Base-by-base conservation (phyloP, 345 rosid species). In the Moricandia moricandioides region DNA sequence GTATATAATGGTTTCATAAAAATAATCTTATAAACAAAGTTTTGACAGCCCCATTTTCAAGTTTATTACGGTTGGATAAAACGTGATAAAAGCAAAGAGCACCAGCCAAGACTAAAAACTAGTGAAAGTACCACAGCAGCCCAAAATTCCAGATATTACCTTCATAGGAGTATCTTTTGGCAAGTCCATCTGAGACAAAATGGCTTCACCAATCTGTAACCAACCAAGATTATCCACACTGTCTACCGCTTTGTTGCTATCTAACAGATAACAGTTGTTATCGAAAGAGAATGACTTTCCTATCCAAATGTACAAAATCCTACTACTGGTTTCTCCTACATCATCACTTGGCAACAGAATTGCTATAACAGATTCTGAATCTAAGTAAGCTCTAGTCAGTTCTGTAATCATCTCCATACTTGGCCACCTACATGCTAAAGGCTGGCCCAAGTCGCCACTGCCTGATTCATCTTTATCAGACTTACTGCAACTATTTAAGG, bases 291-390 rank as follows among this genome's bases (percentile, higher is more conserved):
- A 86, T 56, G 86, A 86, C 81, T 78, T 87, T 82, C 97, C 98
- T 76, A 90, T 71, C 98, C 98, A 94, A 76, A 94, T 73, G 81
- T 87, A 85, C 47, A 94, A 85, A 85, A 72, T 74, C 81, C 84
- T 83, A 84, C 70, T 70, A 60, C 78, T 67, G 67, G 67, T 76
- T 71, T 78, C 83, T 75, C 81, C 86, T 60, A 84, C 70, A 73
- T 14, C 59, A 47, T 47, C 14, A 64, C 69, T 37, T 62, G 88
- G 79, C 60, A 82, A 73, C 57, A 77, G 73, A 75, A 94, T 76
- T 57, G 79, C 88, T 78, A 88, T 83, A 52, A 88, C 91, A 75
- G 88, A 85, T 78, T 85, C 76, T 5, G 97, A 83, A 78, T 85
- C 85, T 83, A 93, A 77, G 80, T 75, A 80, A 73, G 80, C 61